Percentiles rank a stretch among this genome's conserved stretches.
These are phyloP conservation scores for Aquilaria yunnanensis DNA, from an alignment of 345 rosid species.

Conservation along the genomic window DNA sequence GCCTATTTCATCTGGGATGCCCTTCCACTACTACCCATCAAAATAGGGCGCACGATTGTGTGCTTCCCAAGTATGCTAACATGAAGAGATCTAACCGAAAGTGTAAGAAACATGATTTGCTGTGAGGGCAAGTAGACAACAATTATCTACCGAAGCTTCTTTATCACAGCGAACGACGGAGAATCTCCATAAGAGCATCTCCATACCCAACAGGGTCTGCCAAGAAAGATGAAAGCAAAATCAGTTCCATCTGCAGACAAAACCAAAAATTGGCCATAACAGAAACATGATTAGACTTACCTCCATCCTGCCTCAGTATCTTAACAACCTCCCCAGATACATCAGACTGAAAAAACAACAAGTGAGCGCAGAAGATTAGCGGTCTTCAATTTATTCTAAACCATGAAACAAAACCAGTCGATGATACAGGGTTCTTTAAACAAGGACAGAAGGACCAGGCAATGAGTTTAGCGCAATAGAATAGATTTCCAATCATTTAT, in stretches of 20 bases:
- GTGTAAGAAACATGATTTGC: too few species aligned
- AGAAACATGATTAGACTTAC: slow-evolving; percentile 27
- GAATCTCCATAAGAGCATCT: slow-evolving; percentile 75
- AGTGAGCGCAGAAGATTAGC: neutral
- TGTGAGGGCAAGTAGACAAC: neutral
- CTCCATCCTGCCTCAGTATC: slow-evolving; percentile 76
- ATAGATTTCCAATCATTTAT: too few species aligned
- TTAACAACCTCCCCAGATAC: slow-evolving; percentile 72
- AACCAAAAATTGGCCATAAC: neutral
- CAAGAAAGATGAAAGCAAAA: slow-evolving; percentile 6
- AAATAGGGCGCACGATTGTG: too few species aligned
- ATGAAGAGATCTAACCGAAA: too few species aligned
- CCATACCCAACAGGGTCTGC: slow-evolving; percentile 89
- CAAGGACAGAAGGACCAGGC: too few species aligned
- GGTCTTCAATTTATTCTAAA: neutral
- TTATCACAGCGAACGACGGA: slow-evolving; percentile 88
- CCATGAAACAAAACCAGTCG: neutral
- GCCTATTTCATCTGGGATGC: too few species aligned
- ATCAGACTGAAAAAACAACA: slow-evolving; percentile 52
- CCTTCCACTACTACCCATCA: too few species aligned
- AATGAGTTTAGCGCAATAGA: too few species aligned
- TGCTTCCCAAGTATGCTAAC: too few species aligned
- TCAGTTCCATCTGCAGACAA: neutral
- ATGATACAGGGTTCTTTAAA: too few species aligned
- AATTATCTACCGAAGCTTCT: slow-evolving; percentile 62